Evolutionary conservation across 345 rosid species (phyloP).

Genomic region (Trapa incisa): DNA sequence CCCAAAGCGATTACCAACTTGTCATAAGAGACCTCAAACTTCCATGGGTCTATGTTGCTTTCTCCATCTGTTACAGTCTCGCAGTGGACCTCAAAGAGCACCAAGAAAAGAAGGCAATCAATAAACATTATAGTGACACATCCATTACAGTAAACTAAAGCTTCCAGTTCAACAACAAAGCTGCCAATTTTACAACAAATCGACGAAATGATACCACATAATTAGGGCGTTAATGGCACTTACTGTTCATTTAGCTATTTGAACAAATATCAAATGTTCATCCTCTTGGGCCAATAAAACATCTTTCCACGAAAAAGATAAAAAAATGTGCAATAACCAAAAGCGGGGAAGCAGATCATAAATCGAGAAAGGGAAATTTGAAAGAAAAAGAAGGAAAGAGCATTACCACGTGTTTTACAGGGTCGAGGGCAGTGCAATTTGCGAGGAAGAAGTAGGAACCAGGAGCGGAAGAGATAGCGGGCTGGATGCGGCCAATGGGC

Average conservation of each 20-base stretch:
- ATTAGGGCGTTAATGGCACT: no score
- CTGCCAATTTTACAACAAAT: not conserved
- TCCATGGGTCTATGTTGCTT: slow-evolving; percentile 49
- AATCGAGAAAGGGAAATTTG: not conserved
- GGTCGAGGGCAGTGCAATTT: slow-evolving; percentile 48
- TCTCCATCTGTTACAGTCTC: slow-evolving; percentile 64
- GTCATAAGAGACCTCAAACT: slow-evolving; percentile 66
- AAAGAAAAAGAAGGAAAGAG: no score
- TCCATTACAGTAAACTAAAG: not conserved
- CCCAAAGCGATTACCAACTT: slow-evolving; percentile 78
- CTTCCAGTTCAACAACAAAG: not conserved
- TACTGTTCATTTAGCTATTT: no score
- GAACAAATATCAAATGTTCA: no score
- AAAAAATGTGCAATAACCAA: slow-evolving; percentile 6
- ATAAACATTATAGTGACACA: not conserved
- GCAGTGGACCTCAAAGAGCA: slow-evolving; percentile 50
- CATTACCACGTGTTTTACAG: slow-evolving; percentile 42
- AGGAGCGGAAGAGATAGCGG: slow-evolving; percentile 66
- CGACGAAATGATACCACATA: slow-evolving; percentile 5
- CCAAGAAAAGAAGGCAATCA: slow-evolving; percentile 6
- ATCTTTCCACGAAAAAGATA: no score
- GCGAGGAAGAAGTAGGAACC: slow-evolving; percentile 70
- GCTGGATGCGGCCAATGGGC: slow-evolving; percentile 74
- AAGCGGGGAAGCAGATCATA: not conserved
- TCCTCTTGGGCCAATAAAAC: no score